Evolutionary conservation across 2,329 filamentous ascomycete species (phyloP).

Genomic region (Paecilomyces sp.): DNA sequence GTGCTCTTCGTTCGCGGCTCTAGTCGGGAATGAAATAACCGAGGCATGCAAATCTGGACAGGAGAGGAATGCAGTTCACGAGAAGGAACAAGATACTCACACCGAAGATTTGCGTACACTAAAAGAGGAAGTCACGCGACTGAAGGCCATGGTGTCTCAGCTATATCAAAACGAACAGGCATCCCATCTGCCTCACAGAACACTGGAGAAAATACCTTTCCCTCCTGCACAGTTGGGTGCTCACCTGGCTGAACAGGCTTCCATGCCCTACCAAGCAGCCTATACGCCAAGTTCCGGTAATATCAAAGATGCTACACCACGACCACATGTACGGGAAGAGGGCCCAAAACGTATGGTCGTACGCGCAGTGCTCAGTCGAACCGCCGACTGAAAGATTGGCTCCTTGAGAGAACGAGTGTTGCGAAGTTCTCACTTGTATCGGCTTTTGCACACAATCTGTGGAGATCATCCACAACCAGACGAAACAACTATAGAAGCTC

Average conservation of each 20-base stretch:
- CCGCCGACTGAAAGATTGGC: not conserved
- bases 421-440: not conserved
- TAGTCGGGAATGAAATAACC: constrained; percentile 20
- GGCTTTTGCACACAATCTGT: not conserved
- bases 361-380: not conserved
- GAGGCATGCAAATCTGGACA: constrained; percentile 9
- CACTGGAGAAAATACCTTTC: not conserved
- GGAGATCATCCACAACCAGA: not conserved
- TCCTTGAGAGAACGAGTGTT: not conserved
- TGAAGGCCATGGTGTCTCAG: constrained; percentile 22
- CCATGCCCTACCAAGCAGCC: not conserved
- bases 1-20: constrained; percentile 24
- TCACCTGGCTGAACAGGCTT: not conserved
- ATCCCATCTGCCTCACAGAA: not conserved
- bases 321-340: not conserved
- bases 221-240: not conserved
- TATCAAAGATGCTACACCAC: not conserved
- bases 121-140: constrained; percentile 21
- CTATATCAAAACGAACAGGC: constrained; percentile 11
- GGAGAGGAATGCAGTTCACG: not conserved
- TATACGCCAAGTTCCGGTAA: not conserved
- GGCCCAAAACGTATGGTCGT: not conserved
- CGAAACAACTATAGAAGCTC: not conserved
- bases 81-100: constrained; percentile 3
- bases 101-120: constrained; percentile 18